phyloP scores from a whole-genome alignment of 1,284 basidiomycete species.

The Rhodotorula sp. region DNA sequence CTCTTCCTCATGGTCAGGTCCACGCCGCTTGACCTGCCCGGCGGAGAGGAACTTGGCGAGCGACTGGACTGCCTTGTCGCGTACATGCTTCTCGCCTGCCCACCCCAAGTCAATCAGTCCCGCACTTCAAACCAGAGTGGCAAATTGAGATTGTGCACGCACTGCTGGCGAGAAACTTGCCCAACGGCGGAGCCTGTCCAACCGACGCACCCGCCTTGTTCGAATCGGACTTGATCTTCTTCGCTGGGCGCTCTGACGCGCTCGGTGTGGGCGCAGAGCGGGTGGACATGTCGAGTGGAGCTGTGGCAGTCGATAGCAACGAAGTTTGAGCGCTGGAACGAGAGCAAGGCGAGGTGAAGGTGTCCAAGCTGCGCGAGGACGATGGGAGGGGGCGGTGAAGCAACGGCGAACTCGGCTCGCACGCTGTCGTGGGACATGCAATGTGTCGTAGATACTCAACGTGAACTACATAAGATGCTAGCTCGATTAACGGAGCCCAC shows the following conservation, averaged over 20 bases:
- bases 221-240: slow-evolving; percentile 1
- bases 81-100: slow-evolving; percentile 38
- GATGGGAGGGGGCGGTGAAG: not conserved
- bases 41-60: slow-evolving; percentile 42
- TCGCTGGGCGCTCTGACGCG: not conserved
- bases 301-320: not conserved
- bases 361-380: no score
- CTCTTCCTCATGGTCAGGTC: not conserved
- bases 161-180: slow-evolving; percentile 89
- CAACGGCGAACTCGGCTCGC: not conserved
- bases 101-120: not conserved
- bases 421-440: not conserved
- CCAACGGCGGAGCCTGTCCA: slow-evolving; percentile 59
- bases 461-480: no score
- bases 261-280: not conserved
- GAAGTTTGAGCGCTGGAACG: not conserved
- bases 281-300: not conserved
- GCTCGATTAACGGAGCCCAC: no score
- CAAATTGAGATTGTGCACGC: slow-evolving; percentile 56
- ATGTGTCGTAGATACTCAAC: no score
- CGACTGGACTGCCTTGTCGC: slow-evolving; percentile 40
- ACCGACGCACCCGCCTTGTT: not conserved
- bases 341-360: no score
- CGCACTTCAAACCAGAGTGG: not conserved
- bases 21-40: slow-evolving; percentile 6